Evolutionary conservation across 345 rosid species (phyloP).

Genomic region (Acer saccharum): DNA sequence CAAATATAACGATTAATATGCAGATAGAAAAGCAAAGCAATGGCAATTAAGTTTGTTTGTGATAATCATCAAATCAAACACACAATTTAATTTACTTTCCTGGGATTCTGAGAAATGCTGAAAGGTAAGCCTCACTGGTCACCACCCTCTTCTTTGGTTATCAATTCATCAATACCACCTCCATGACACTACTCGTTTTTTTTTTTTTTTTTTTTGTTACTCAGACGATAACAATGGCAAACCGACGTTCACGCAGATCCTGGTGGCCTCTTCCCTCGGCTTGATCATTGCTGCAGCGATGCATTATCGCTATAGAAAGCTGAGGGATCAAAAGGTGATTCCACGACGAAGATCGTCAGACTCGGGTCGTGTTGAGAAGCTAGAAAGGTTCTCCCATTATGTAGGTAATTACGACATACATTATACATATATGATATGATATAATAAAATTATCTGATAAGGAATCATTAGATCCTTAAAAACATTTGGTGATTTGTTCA

Average conservation of each 20-base stretch:
- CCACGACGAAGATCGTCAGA: constrained; percentile 53
- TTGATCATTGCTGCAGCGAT: constrained; percentile 68
- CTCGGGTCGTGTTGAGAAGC: constrained; percentile 48
- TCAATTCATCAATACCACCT: neutral
- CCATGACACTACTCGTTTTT: no score
- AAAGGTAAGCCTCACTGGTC: constrained; percentile 35
- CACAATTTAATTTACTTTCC: constrained; percentile 12
- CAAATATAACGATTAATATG: constrained; percentile 35
- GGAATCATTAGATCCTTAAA: neutral
- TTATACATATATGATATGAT: no score
- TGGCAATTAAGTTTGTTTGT: constrained; percentile 22
- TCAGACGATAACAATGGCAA: constrained; percentile 46
- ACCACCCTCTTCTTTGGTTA: neutral
- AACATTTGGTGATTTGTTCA: neutral
- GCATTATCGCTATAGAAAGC: constrained; percentile 46
- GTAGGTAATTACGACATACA: constrained; percentile 52
- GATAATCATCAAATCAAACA: constrained; percentile 5
- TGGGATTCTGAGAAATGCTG: constrained; percentile 43
- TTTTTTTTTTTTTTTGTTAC: neutral
- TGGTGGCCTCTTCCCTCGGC: constrained; percentile 68
- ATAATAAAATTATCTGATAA: neutral
- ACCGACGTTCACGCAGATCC: constrained; percentile 53
- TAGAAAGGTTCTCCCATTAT: constrained; percentile 86
- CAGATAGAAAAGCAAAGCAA: constrained; percentile 22
- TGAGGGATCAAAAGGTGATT: constrained; percentile 59